Evolutionary conservation across 1,139 yeast genomes (phyloP), one percentile per base, ranked within the genome.

Genomic region (Kodamaea ohmeri): DNA sequence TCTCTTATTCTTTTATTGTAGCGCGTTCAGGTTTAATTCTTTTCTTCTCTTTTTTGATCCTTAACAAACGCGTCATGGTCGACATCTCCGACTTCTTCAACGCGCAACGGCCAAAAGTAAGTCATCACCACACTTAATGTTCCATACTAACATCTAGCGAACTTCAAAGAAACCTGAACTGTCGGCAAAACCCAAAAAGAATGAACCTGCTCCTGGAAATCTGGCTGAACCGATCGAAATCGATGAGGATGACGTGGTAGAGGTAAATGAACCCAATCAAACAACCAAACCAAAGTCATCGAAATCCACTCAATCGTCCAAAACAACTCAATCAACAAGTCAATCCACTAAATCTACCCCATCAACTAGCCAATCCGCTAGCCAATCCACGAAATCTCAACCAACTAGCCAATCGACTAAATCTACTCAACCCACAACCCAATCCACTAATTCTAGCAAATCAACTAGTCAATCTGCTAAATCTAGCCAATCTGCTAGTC

Each of bases 21-120:
- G n/a, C n/a, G n/a, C n/a, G n/a, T n/a, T n/a, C n/a, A n/a, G n/a
- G n/a, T n/a, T n/a, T n/a, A 20, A 20, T 20, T 6, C 15, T 12
- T 15, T 15, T 11, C 20, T 16, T 12, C 30, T 27, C 17, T 27
- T 15, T 16, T 20, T 20, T 20, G 22, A 20, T 7, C 22, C 9
- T 7, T 7, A 7, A 6, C 22, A 6, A 8, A 27, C 30, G 30
- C 20, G 20, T 13, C 28, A 69, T 69, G 75, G 75, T 69, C 24
- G 67, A 65, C 48, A 69, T 71, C 41, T 56, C 65, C 26, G 68
- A 67, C 34, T 47, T 45, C 45, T 47, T 47, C 35, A 40, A 35
- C 16, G 32, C 28, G 3, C 19, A 36, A 25, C 21, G 22, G 22
- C 38, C 34, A 29, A 34, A 31, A 11, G 40, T 31, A 36, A 24